phyloP scores from a whole-genome alignment of 495 filamentous ascomycete genomes.

The Lindgomyces ingoldianus region DNA sequence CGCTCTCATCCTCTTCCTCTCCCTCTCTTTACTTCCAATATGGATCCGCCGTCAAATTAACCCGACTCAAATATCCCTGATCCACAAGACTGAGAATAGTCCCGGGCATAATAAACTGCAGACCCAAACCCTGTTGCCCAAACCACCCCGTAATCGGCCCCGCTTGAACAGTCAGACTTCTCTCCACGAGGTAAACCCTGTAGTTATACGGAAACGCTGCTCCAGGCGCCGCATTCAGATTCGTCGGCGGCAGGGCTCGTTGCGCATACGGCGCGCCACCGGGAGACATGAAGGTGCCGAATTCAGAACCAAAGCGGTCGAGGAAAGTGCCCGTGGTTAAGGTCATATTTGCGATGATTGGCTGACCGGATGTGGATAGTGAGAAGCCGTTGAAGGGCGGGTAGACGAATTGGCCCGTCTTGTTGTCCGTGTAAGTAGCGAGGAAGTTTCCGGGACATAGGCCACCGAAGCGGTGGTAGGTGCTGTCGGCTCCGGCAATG shows the following conservation, averaged over 20 bases:
- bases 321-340: conserved; percentile 51
- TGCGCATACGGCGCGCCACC: conserved; percentile 56
- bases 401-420: conserved; percentile 49
- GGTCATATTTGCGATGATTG: conserved; percentile 52
- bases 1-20: too few relatives aligned
- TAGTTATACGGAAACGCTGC: conserved; percentile 56
- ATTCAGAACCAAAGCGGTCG: conserved; percentile 59
- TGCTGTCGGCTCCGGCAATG: not conserved
- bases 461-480: conserved; percentile 38
- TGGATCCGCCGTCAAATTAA: conserved; percentile 11
- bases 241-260: conserved; percentile 55
- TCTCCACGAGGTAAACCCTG: conserved; percentile 54
- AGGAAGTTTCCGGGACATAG: conserved; percentile 50
- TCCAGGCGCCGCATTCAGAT: conserved; percentile 47
- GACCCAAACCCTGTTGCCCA: conserved; percentile 59
- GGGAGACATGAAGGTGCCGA: conserved; percentile 50
- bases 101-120: conserved; percentile 46
- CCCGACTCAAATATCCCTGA: not conserved
- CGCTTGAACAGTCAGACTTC: conserved; percentile 48
- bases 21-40: not conserved
- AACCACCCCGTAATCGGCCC: conserved; percentile 61
- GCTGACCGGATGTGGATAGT: conserved; percentile 36
- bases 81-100: conserved; percentile 1
- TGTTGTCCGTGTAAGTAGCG: conserved; percentile 42
- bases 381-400: conserved; percentile 52